Evolutionary conservation across 768 basidiomycete genomes (phyloP).

Genomic region (Podaxis pistillaris): DNA sequence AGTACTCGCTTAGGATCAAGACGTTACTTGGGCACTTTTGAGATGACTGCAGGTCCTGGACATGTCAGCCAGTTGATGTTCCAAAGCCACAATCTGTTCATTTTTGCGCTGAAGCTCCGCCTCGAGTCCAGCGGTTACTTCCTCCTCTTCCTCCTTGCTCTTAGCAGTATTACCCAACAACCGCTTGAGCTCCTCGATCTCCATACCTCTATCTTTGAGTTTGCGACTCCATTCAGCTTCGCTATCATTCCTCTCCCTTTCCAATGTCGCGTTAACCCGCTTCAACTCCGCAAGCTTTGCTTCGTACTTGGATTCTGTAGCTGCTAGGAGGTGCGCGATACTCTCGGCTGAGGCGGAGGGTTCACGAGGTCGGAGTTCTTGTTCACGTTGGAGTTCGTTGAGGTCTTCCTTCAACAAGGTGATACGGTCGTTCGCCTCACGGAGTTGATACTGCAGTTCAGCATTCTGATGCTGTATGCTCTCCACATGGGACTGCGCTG

Average conservation of each 20-base stretch:
- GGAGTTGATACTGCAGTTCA: slow-evolving; percentile 84
- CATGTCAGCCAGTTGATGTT: slow-evolving; percentile 51
- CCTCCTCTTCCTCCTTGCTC: slow-evolving; percentile 63
- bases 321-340: slow-evolving; percentile 68
- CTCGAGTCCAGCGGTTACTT: slow-evolving; percentile 46
- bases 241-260: slow-evolving; percentile 82
- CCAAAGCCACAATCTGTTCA: slow-evolving; percentile 45
- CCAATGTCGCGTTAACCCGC: slow-evolving; percentile 56
- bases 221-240: slow-evolving; percentile 91
- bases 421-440: slow-evolving; percentile 74
- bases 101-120: slow-evolving; percentile 53
- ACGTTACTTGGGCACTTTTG: slow-evolving; percentile 61
- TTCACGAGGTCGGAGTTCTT: slow-evolving; percentile 44
- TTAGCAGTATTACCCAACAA: slow-evolving; percentile 56
- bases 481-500: slow-evolving; percentile 73
- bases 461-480: slow-evolving; percentile 73
- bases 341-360: slow-evolving; percentile 57
- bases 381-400: slow-evolving; percentile 58
- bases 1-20: not conserved
- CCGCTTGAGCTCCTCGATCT: slow-evolving; percentile 70
- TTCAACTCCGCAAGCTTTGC: slow-evolving; percentile 70
- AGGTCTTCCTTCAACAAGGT: slow-evolving; percentile 72
- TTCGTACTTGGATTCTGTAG: slow-evolving; percentile 77
- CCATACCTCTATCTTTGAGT: slow-evolving; percentile 72
- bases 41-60: slow-evolving; percentile 46